Conservation (phyloP, 1,284 basidiomycete genomes). For the Ganoderma resinaceum region DNA sequence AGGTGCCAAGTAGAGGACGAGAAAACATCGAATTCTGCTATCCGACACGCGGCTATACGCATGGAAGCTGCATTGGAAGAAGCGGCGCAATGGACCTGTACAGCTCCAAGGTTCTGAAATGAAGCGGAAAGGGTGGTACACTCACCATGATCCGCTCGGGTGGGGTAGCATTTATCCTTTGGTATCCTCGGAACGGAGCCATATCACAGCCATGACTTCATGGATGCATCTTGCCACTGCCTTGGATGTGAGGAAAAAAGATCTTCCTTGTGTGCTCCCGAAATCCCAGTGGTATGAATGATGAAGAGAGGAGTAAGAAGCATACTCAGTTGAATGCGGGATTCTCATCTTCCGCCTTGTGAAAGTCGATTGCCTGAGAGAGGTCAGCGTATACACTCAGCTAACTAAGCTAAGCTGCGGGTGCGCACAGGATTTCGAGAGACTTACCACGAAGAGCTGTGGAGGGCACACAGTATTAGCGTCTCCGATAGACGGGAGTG, state of each 20-base stretch:
- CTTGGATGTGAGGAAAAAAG: background rate
- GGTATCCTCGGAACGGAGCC: background rate
- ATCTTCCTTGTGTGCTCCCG: background rate
- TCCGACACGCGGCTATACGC: background rate
- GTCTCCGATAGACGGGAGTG: background rate
- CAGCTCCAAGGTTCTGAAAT: background rate
- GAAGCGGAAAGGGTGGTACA: background rate
- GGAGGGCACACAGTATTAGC: background rate
- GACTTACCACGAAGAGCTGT: background rate
- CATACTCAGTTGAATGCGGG: background rate
- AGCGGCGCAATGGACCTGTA: background rate
- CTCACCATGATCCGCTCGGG: background rate
- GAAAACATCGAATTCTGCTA: background rate
- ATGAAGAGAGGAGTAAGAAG: background rate
- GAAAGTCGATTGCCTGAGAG: background rate
- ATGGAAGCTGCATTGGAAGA: background rate
- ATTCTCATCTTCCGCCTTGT: background rate
- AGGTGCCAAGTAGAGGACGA: background rate
- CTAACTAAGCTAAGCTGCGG: background rate
- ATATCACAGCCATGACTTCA: background rate
- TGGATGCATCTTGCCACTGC: background rate
- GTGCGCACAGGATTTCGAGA: background rate
- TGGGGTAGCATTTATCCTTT: background rate
- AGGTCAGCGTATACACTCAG: background rate
- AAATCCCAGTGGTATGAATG: background rate